Percentiles rank a stretch among this genome's conserved stretches.
Conservation (phyloP, 1,139 yeast genomes). For the Protomyces gravidus region DNA sequence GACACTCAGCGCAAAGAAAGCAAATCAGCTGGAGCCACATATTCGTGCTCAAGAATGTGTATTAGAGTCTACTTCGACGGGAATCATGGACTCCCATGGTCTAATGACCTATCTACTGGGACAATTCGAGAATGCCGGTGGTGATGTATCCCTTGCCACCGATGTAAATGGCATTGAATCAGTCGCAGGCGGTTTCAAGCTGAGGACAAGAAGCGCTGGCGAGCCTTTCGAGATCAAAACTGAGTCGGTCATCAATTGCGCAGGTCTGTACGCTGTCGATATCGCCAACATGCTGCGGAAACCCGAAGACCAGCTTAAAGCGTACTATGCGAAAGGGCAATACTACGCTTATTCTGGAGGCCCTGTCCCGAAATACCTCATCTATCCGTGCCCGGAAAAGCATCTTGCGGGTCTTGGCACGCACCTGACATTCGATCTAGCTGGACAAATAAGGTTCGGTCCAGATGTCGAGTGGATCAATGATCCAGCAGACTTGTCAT, state of each 20-base stretch:
- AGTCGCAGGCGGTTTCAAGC: slow-evolving; percentile 31
- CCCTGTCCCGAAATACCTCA: slow-evolving; percentile 45
- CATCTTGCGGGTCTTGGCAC: slow-evolving; percentile 77
- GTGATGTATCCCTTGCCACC: slow-evolving; percentile 63
- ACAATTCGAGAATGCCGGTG: slow-evolving; percentile 53
- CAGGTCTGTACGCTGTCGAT: slow-evolving; percentile 69
- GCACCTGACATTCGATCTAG: slow-evolving; percentile 77
- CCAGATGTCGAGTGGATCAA: slow-evolving; percentile 85
- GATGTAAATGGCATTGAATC: slow-evolving; percentile 49
- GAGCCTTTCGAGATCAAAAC: slow-evolving; percentile 44
- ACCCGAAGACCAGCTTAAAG: slow-evolving; percentile 53
- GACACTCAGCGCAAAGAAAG: slow-evolving; percentile 49
- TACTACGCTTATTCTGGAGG: slow-evolving; percentile 57
- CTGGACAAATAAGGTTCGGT: slow-evolving; percentile 76
- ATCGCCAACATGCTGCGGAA: slow-evolving; percentile 63
- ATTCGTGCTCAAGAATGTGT: slow-evolving; percentile 59
- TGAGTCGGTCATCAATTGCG: slow-evolving; percentile 64
- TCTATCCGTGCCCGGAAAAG: slow-evolving; percentile 77
- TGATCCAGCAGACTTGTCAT: slow-evolving; percentile 40
- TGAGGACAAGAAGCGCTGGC: slow-evolving; percentile 3
- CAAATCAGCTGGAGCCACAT: slow-evolving; percentile 57
- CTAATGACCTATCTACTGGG: slow-evolving; percentile 58
- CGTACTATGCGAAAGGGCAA: slow-evolving; percentile 78
- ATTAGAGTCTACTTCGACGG: slow-evolving; percentile 76
- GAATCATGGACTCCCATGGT: slow-evolving; percentile 78